A percentile compares a stretch with the other conserved stretches of the same genome.
Conservation (phyloP, 148 eudicot species). For the Vaccinium corymbosum region DNA sequence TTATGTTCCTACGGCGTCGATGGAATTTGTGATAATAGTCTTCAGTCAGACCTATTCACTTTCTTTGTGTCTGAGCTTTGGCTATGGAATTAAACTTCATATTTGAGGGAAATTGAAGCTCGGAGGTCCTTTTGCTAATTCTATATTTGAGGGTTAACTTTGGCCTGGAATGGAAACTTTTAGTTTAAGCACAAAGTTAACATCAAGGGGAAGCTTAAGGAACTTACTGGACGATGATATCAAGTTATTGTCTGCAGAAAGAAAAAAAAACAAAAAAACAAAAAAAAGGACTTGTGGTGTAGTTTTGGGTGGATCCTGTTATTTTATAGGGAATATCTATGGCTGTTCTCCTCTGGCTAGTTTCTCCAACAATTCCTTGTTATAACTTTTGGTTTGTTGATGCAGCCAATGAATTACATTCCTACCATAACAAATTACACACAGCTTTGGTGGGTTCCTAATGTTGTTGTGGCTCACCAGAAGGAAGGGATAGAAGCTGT, state of each 20-base stretch:
- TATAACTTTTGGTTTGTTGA: slow-evolving; percentile 14
- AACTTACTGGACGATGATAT: background rate
- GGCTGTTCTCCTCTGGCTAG: slow-evolving; percentile 4
- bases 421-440: slow-evolving; percentile 96
- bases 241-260: background rate
- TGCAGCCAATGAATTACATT: slow-evolving; percentile 64
- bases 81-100: background rate
- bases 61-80: background rate
- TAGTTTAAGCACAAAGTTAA: background rate
- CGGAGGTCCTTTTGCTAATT: background rate
- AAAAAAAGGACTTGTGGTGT: background rate
- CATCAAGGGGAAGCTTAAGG: slow-evolving; percentile 1
- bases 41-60: background rate
- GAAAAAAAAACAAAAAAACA: too few species aligned
- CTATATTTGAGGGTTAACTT: background rate
- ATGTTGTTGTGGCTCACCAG: slow-evolving; percentile 93
- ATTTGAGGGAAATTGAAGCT: background rate
- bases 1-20: background rate
- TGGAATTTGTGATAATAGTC: background rate
- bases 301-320: background rate
- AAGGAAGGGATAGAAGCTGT: slow-evolving; percentile 98
- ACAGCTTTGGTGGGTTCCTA: slow-evolving; percentile 98
- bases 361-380: slow-evolving; percentile 1
- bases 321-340: slow-evolving; percentile 7
- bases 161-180: background rate